phyloP scores from a whole-genome alignment of 306 rosid species.

The Purshia tridentata region DNA sequence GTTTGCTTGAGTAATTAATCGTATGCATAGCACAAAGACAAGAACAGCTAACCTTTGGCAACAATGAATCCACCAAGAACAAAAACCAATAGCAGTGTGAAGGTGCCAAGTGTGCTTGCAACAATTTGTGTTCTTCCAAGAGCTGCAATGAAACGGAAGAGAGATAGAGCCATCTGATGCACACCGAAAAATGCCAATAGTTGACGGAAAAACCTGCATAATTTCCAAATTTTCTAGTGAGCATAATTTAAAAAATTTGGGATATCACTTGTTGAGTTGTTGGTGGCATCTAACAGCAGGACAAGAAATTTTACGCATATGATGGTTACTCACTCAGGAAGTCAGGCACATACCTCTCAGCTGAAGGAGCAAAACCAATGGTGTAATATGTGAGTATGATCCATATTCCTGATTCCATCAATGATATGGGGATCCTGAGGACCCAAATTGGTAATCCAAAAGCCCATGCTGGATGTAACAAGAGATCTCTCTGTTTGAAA shows the following conservation, averaged over 20 bases:
- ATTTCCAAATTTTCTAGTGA: background rate
- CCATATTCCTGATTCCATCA: constrained; percentile 21
- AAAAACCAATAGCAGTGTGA: constrained; percentile 38
- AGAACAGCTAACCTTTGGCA: constrained; percentile 39
- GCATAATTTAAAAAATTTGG: background rate
- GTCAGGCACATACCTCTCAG: constrained; percentile 38
- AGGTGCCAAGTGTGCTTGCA: constrained; percentile 53
- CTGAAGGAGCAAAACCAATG: constrained; percentile 55
- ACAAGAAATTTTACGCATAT: background rate
- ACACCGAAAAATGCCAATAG: constrained; percentile 39
- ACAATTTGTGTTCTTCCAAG: constrained; percentile 53
- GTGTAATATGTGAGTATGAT: constrained; percentile 40
- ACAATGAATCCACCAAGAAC: constrained; percentile 59
- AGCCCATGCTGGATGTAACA: constrained; percentile 27
- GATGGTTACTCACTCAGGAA: background rate
- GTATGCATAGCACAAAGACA: background rate
- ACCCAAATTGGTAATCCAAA: constrained; percentile 17
- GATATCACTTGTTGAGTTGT: background rate
- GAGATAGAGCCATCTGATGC: constrained; percentile 59
- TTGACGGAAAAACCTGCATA: constrained; percentile 51
- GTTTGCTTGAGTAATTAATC: background rate
- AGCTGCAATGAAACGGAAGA: constrained; percentile 49
- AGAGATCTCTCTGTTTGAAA: constrained; percentile 27
- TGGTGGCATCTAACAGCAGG: background rate
- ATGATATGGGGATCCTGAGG: constrained; percentile 20